Evolutionary conservation across 345 rosid genomes (phyloP), one percentile per base, ranked within the genome.

Genomic region (Psidium friedrichsthalianum): DNA sequence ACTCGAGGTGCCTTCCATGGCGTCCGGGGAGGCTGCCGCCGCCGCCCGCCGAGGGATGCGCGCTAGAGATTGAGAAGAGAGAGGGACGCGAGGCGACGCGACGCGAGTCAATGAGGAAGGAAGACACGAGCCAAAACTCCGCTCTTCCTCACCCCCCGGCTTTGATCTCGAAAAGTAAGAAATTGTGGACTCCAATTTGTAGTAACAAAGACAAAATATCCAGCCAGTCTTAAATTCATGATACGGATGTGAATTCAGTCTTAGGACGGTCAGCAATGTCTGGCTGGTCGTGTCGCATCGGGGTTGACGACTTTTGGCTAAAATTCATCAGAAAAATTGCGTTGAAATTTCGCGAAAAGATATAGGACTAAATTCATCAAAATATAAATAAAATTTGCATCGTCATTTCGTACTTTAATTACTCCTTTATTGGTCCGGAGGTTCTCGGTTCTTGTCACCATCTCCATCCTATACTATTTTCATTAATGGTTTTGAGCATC

Each of bases 1-100:
- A 36, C 87, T 83, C 83, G 96, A 87, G 11, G 93, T 92, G 56
- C 88, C 93, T 89, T 93, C 98, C 98, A 95, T 94, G 90, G 40
- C 57, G 58, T 20, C 32, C 49, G 76, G 16, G 15, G 55, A 15
- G 16, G 82, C 52, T 20, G 47, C 81, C 81, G 25, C 42, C 57
- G 56, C 24, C 55, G 52, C 44, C 24, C 82, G 86, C 87, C 80
- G 80, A 21, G 47, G 25, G 80, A 69, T 69, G 47, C 47, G 80
- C 14, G 25, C 80, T 5, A 18, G 47, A 69, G 80, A 69, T 15
- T 6, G 32, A 36, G 22, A 11, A 14, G 42, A 64, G 44, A 32
- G 44, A 18, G 24, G 15, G 76, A 36, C n/a, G 36, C 2, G 36
- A 36, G 2, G 36, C 36, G 36, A 36, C 25, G 80, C 47, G 80